Base-by-base conservation (phyloP, 108 stramenopile genomes). In the Ochromonas danica region DNA sequence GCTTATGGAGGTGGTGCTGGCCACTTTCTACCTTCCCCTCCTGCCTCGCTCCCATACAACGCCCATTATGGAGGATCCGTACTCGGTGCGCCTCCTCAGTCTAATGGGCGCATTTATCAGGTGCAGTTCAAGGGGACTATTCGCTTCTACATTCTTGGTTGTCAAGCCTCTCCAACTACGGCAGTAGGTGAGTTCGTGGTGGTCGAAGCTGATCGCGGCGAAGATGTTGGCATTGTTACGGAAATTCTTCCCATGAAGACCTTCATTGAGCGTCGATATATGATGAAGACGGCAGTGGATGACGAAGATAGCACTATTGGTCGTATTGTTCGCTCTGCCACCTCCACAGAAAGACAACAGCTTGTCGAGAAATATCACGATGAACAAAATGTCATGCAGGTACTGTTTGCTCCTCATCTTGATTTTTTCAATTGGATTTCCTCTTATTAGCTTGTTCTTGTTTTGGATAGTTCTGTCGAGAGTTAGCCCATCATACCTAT, bases 151-250 rank as follows among this genome's bases (percentile, higher is more conserved):
- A 39, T 31, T 6, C 28, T 75, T 3, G 51, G 40, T 27, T 22
- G 10, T 14, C 31, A 36, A 27, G 51, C 51, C 6, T 14, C 14
- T 75, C 40, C n/a, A 10, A 60, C 14, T 35, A 27, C 38, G 14
- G 31, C 3, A 14, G 38, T 10, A 6, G 72, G 72, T 6, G 40
- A 75, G 3, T 75, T 60, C 28, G 72, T 75, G 27, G 40, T 75
- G 10, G 72, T 75, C 22, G 40, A 75, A 75, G 72, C 72, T 45
- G 72, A 75, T 75, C 72, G 72, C 38, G 72, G 72, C 6, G 43
- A 57, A 57, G 72, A 75, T 75, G 36, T 60, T 39, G 72, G 72
- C 6, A 33, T 75, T 45, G 72, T 75, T 36, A 45, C 43, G 28
- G 72, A 75, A 17, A 10, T 75, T 3, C 25, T 75, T 28, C 6